Evolutionary conservation across 2,329 filamentous ascomycete genomes (phyloP).

Genomic region (Cercospora zeina): DNA sequence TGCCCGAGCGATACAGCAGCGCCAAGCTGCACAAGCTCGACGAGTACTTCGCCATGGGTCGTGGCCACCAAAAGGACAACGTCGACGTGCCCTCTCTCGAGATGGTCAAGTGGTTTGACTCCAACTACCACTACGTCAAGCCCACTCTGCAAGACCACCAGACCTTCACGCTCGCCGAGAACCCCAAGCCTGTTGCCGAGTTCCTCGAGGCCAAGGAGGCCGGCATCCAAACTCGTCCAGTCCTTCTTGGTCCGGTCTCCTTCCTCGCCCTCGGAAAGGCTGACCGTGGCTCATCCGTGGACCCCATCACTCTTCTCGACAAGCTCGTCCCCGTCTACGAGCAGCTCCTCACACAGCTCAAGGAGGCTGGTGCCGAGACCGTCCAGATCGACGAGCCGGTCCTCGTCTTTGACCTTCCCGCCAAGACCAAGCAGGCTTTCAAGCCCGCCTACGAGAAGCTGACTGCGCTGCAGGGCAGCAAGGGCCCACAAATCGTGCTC

Average conservation of each 20-base stretch:
- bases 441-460: constrained; percentile 96
- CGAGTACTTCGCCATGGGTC: constrained; percentile 99
- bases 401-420: constrained; percentile 88
- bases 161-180: constrained; percentile 82
- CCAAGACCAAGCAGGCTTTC: constrained; percentile 93
- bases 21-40: constrained; percentile 85
- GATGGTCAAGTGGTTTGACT: constrained; percentile 99
- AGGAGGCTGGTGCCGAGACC: constrained; percentile 90
- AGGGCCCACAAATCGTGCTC: constrained; percentile 83
- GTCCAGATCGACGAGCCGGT: constrained; percentile 98
- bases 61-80: constrained; percentile 93
- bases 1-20: constrained; percentile 90
- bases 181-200: constrained; percentile 90
- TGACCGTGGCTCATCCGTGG: constrained; percentile 88
- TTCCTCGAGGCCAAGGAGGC: constrained; percentile 98
- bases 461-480: constrained; percentile 65
- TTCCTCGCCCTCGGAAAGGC: constrained; percentile 98
- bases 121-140: constrained; percentile 99
- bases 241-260: constrained; percentile 91
- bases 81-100: constrained; percentile 84
- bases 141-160: constrained; percentile 96
- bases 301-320: constrained; percentile 89
- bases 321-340: constrained; percentile 94
- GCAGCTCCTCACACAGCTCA: constrained; percentile 88
- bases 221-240: constrained; percentile 87